These are phyloP conservation scores for Scopulariopsis brevicaulis DNA, from an alignment of 2,329 filamentous ascomycete species.

Conservation along the genomic window DNA sequence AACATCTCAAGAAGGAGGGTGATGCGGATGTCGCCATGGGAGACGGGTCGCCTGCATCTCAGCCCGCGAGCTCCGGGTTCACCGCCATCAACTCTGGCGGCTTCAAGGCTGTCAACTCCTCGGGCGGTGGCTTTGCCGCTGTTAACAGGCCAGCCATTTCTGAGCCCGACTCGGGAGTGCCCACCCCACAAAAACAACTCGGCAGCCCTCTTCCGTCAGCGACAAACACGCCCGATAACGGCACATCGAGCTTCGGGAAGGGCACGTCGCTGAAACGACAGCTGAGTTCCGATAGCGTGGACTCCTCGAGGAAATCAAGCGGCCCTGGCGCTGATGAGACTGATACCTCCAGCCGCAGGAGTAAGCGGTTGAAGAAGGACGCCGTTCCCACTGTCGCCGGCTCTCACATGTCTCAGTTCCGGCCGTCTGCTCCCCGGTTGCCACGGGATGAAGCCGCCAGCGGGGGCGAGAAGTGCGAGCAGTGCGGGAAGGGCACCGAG, in stretches of 20 bases:
- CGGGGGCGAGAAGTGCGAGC: constrained; percentile 65
- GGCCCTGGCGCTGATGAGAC: constrained; percentile 42
- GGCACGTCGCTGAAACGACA: constrained; percentile 67
- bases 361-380: constrained; percentile 83
- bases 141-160: constrained; percentile 40
- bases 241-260: constrained; percentile 39
- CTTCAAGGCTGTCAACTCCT: constrained; percentile 62
- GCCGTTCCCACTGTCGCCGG: constrained; percentile 77
- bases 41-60: constrained; percentile 25
- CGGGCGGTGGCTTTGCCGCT: constrained; percentile 42
- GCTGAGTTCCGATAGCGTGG: constrained; percentile 47
- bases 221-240: constrained; percentile 54
- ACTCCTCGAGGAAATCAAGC: constrained; percentile 34
- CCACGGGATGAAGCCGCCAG: constrained; percentile 37
- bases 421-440: constrained; percentile 63
- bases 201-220: constrained; percentile 52
- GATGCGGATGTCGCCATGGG: constrained; percentile 36
- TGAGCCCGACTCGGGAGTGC: constrained; percentile 1
- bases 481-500: constrained; percentile 72
- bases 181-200: constrained; percentile 28
- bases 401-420: constrained; percentile 92
- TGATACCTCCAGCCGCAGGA: constrained; percentile 64
- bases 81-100: constrained; percentile 47
- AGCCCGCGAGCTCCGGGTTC: constrained; percentile 39
- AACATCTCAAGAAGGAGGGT: constrained; percentile 28